Evolutionary conservation across 208 protist genomes (phyloP), one percentile per base, ranked within the genome.

Genomic region (Trypanosoma rangeli): DNA sequence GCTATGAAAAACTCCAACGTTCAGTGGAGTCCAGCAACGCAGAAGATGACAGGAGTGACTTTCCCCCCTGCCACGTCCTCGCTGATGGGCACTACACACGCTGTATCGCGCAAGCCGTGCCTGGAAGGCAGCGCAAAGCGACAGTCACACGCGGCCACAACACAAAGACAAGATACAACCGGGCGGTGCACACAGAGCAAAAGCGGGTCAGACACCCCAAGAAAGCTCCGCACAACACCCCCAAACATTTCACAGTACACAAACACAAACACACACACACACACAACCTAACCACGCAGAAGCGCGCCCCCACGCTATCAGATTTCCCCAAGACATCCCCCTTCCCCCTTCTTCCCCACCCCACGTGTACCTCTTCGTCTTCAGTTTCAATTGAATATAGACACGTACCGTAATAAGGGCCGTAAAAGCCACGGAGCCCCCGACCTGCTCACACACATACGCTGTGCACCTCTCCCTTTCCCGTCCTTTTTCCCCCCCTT

Each of bases 1-100:
- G 50, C 42, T 31, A 95, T 73, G 44, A 78, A 92, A 42, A 37
- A 37, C 33, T 37, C 33, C 33, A 37, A 7, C 33, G 33, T 37
- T 37, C 83, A 78, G 37, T 92, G 28, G 48, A 63, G 12, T 4
- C 39, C 39, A n/a, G 10, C 37, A 15, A 31, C 48, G 35, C 33
- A 72, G 16, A 54, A 44, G 29, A 35, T 72, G 44, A 53, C 61
- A 59, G 3, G 28, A 33, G 20, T 54, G 46, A 46, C 37, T 26
- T 28, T 18, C 26, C 8, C 39, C 46, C 24, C 54, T 4, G 18
- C 39, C 29, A 33, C 53, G 24, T 35, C 35, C 24, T 29, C 35
- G 1, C 44, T 13, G 42, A 62, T n/a, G 29, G 44, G 39, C 33
- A 55, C 5, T 15, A 46, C 20, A 59, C 68, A 73, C 28, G 48